These are phyloP conservation scores for Harringtonia aguacate DNA, from an alignment of 2,329 filamentous ascomycete genomes.

Conservation along the genomic window DNA sequence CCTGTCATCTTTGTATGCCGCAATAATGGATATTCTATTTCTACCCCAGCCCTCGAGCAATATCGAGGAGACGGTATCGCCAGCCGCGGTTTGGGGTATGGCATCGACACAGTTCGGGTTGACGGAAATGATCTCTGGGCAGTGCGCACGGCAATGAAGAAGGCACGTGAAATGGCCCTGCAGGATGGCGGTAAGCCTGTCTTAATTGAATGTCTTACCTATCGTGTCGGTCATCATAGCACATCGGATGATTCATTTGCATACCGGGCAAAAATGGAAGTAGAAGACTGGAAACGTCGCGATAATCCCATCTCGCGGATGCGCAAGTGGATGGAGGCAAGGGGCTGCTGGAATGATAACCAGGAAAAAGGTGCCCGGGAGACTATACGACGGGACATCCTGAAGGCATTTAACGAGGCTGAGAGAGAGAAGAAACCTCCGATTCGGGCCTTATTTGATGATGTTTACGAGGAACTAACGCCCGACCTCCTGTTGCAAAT, in stretches of 20 bases:
- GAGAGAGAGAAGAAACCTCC: slow-evolving; percentile 73
- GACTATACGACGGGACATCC: slow-evolving; percentile 42
- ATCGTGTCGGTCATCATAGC: slow-evolving; percentile 92
- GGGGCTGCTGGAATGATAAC: slow-evolving; percentile 73
- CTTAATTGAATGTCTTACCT: slow-evolving; percentile 91
- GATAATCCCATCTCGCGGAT: slow-evolving; percentile 26
- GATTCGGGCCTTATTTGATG: slow-evolving; percentile 66
- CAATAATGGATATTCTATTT: slow-evolving; percentile 77
- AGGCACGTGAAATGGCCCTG: slow-evolving; percentile 68
- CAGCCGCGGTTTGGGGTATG: slow-evolving; percentile 65
- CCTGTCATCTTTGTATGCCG: slow-evolving; percentile 72
- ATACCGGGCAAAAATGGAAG: slow-evolving; percentile 85
- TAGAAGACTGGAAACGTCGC: slow-evolving; percentile 68
- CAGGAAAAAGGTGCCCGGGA: slow-evolving; percentile 51
- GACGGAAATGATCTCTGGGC: slow-evolving; percentile 78
- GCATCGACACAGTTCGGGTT: slow-evolving; percentile 73
- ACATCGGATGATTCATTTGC: slow-evolving; percentile 96
- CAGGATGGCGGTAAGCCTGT: slow-evolving; percentile 72
- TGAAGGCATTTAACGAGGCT: slow-evolving; percentile 75
- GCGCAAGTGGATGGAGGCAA: slow-evolving; percentile 66
- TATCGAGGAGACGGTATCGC: slow-evolving; percentile 77
- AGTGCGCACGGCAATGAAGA: slow-evolving; percentile 56
- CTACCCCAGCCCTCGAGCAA: slow-evolving; percentile 68
- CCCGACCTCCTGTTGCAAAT: slow-evolving; percentile 54
- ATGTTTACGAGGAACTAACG: slow-evolving; percentile 81